phyloP scores from a whole-genome alignment of 129 eudicot species.

The Flaveria linearis region DNA sequence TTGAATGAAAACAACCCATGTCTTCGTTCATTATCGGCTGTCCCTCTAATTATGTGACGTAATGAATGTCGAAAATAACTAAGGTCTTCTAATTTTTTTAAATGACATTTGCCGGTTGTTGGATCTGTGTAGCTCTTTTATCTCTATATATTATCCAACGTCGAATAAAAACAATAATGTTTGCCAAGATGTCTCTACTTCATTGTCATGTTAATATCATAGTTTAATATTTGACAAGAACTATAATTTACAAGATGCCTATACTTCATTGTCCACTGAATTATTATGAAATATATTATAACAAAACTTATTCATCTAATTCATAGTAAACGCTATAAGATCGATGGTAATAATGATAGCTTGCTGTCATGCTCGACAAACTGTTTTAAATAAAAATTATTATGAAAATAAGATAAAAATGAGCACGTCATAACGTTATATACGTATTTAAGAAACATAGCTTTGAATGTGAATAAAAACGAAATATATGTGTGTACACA shows the following conservation, averaged over 20 bases:
- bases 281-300: not conserved
- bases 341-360: no score
- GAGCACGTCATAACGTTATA: no score
- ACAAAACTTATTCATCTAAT: not conserved
- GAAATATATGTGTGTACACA: no score
- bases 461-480: no score
- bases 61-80: not conserved
- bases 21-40: constrained; percentile 12
- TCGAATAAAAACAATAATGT: not conserved
- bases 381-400: no score
- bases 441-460: no score
- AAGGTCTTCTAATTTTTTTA: not conserved
- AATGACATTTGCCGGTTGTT: not conserved
- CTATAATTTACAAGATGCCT: not conserved
- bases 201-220: not conserved
- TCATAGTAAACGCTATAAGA: not conserved
- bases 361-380: no score
- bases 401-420: no score
- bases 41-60: constrained; percentile 17
- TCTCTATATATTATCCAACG: not conserved
- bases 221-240: constrained; percentile 1
- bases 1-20: constrained; percentile 27
- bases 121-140: not conserved
- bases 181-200: not conserved
- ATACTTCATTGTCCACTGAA: not conserved